A percentile compares a stretch with the other conserved stretches of the same genome.
phyloP scores from a whole-genome alignment of 2,329 filamentous ascomycete genomes.

The Colletotrichum sp. region DNA sequence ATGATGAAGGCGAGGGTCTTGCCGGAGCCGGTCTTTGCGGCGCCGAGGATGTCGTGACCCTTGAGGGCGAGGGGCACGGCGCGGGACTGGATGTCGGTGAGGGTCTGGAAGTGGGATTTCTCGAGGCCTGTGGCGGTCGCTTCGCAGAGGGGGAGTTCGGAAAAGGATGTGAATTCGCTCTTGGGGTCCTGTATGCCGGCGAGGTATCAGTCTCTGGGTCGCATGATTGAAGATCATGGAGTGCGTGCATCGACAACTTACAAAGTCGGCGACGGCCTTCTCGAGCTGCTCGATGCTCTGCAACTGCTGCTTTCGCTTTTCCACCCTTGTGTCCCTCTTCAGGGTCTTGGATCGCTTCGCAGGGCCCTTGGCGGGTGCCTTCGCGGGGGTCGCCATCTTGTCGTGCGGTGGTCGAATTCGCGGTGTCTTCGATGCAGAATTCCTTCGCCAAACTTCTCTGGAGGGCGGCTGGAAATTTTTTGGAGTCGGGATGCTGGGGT shows the following conservation, averaged over 20 bases:
- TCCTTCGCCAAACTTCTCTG: background rate
- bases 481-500: background rate
- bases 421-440: background rate
- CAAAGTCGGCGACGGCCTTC: slow-evolving; percentile 43
- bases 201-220: background rate
- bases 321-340: slow-evolving; percentile 31
- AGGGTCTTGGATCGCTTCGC: slow-evolving; percentile 34
- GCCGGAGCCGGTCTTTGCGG: slow-evolving; percentile 93
- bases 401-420: background rate
- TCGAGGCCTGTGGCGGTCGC: slow-evolving; percentile 81
- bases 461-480: slow-evolving; percentile 15
- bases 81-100: slow-evolving; percentile 90
- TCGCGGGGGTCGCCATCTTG: slow-evolving; percentile 18
- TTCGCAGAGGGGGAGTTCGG: slow-evolving; percentile 84
- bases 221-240: background rate
- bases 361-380: slow-evolving; percentile 17
- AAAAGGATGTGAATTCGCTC: slow-evolving; percentile 70
- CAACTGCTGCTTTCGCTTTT: slow-evolving; percentile 41
- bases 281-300: slow-evolving; percentile 44
- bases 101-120: slow-evolving; percentile 83
- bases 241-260: slow-evolving; percentile 26
- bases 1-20: slow-evolving; percentile 95
- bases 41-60: slow-evolving; percentile 86
- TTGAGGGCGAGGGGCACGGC: slow-evolving; percentile 90
- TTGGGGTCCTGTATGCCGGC: slow-evolving; percentile 62